phyloP scores from a whole-genome alignment of 129 eudicot genomes.

The Deinandra increscens region DNA sequence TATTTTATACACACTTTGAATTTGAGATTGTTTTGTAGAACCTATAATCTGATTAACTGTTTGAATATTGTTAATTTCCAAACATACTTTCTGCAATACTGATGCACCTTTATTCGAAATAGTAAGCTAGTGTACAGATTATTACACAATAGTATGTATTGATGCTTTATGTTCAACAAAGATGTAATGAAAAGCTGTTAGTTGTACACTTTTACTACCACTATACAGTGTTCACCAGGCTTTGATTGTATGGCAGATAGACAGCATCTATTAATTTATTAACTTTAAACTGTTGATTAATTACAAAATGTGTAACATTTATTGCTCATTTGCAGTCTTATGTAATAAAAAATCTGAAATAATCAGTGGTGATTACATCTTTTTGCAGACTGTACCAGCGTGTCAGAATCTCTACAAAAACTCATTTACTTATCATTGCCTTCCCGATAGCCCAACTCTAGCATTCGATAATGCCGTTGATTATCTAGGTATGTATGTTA shows the following conservation, averaged over 20 bases:
- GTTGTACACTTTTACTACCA: background rate
- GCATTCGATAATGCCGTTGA: conserved; percentile 81
- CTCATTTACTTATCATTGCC: conserved; percentile 83
- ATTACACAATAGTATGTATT: background rate
- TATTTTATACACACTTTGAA: no score
- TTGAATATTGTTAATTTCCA: no score
- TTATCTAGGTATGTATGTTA: conserved; percentile 58
- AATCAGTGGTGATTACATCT: conserved; percentile 17
- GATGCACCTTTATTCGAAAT: no score
- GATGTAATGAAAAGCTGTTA: conserved; percentile 12
- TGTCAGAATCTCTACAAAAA: conserved; percentile 93
- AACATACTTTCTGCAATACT: no score
- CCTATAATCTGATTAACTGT: no score
- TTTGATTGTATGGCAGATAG: conserved; percentile 13
- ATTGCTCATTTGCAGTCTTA: conserved; percentile 18
- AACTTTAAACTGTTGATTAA: background rate
- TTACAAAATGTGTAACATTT: conserved; percentile 17
- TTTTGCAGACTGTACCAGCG: conserved; percentile 87
- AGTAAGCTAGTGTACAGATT: no score
- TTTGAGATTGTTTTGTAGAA: no score
- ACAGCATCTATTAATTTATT: conserved; percentile 16
- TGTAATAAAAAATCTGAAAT: conserved; percentile 2
- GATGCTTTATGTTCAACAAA: background rate
- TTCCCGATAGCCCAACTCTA: conserved; percentile 63
- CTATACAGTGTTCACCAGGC: conserved; percentile 5